Percentiles rank a stretch among this genome's conserved stretches.
Evolutionary conservation across 2,329 filamentous ascomycete genomes (phyloP).

Genomic region (Talaromyces rugulosus): DNA sequence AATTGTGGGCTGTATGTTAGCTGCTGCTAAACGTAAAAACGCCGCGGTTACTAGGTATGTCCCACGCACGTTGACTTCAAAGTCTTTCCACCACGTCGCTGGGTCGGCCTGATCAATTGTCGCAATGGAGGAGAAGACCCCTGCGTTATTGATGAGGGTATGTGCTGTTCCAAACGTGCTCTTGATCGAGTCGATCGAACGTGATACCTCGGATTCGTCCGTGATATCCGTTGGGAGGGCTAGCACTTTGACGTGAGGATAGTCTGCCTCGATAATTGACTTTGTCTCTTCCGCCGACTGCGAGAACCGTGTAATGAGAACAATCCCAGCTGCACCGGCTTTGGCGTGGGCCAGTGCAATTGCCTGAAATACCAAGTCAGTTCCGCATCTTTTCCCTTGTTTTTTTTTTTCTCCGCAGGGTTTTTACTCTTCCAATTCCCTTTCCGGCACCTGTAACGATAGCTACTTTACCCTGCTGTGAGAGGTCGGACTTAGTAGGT

Average conservation of each 20-base stretch:
- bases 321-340: neutral
- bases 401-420: no score
- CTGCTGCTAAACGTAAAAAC: slow-evolving; percentile 40
- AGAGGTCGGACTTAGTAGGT: neutral
- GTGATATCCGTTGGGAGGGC: neutral
- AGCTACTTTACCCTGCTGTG: neutral
- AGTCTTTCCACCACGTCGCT: slow-evolving; percentile 39
- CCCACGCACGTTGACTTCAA: slow-evolving; percentile 49
- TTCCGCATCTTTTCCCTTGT: no score
- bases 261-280: neutral
- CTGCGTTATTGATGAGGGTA: slow-evolving; percentile 48
- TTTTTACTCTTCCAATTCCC: neutral
- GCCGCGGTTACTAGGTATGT: slow-evolving; percentile 43
- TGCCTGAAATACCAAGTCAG: neutral
- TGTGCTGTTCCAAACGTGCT: slow-evolving; percentile 34
- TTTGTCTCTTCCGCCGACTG: neutral
- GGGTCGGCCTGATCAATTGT: slow-evolving; percentile 33
- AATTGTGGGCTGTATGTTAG: slow-evolving; percentile 41
- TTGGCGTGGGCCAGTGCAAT: neutral
- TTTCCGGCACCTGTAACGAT: neutral
- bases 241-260: neutral
- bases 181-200: neutral
- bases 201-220: no score
- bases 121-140: slow-evolving; percentile 23
- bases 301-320: neutral